Evolutionary conservation across 2,329 filamentous ascomycete genomes (phyloP), one percentile per base, ranked within the genome.

Genomic region (Cytospora mali): DNA sequence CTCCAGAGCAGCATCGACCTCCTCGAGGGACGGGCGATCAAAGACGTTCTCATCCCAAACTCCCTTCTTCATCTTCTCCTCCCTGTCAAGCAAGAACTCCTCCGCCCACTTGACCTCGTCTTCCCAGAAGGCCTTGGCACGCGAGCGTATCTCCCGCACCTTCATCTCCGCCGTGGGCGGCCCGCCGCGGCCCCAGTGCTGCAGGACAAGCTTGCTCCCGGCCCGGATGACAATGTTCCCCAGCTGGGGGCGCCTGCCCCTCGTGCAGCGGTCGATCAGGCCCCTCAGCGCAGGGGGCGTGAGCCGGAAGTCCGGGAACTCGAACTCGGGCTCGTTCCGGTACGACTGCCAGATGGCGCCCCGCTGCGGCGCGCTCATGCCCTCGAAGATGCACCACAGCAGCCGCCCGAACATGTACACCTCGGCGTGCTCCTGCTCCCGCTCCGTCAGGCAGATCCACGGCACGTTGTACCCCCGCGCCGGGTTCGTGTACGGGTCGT

Each of bases 381-480:
- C 84, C 70, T 88, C 85, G 62, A 87, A 87, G 18, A 87, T 80
- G 69, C 85, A 87, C 84, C 84, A 88, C 53, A 88, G 74, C 28
- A 86, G 76, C 46, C 84, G 79, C 6, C 84, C 85, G 18, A 88
- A 79, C 84, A 87, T 86, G 72, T 86, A 88, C 1, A 86, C 84
- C 70, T 85, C 81, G 23, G 84, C 84, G 0, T 80, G 76, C 68
- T 87, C 85, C 66, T 84, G 81, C 66, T 87, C 84, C 3, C 64
- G 64, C 1, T 72, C 70, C 16, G 75, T 79, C n/a, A 87, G 76
- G 58, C 79, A 81, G 5, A 80, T 75, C 84, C 84, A 88, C 4
- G 84, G 74, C 9, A 84, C 74, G 66, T 86, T 86, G 74, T 84
- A 86, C 39, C 83, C 82, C 39, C 72, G 63, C 3, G 73, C 69